A percentile compares a stretch with the other conserved stretches of the same genome.
phyloP scores from a whole-genome alignment of 2,329 filamentous ascomycete genomes.

The Penicillium sp. region DNA sequence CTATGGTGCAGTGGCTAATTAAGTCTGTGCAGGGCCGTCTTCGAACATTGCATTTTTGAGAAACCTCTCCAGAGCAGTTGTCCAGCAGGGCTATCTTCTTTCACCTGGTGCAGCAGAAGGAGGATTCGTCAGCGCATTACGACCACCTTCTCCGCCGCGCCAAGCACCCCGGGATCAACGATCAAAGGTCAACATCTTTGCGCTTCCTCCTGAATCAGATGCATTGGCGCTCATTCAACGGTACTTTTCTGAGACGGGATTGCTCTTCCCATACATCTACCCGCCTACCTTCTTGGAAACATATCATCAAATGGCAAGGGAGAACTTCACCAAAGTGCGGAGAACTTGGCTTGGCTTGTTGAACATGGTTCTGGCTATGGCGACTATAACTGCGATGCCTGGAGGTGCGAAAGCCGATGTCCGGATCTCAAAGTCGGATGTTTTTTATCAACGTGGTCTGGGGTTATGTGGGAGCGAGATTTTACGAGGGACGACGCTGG shows the following conservation, averaged over 20 bases:
- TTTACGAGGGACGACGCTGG: slow-evolving; percentile 23
- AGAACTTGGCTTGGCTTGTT: slow-evolving; percentile 36
- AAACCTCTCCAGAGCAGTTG: slow-evolving; percentile 23
- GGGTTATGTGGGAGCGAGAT: slow-evolving; percentile 26
- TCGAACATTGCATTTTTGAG: slow-evolving; percentile 32
- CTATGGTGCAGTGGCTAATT: not conserved
- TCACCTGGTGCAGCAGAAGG: slow-evolving; percentile 13
- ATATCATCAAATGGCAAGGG: slow-evolving; percentile 23
- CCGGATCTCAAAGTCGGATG: slow-evolving; percentile 19
- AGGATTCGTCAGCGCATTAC: slow-evolving; percentile 24
- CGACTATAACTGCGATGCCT: slow-evolving; percentile 19
- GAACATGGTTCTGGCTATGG: slow-evolving; percentile 36
- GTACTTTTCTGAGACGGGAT: slow-evolving; percentile 31
- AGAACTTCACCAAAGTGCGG: slow-evolving; percentile 27
- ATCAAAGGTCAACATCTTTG: slow-evolving; percentile 15
- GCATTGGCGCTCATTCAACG: slow-evolving; percentile 20
- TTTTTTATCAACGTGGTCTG: slow-evolving; percentile 26
- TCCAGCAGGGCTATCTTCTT: slow-evolving; percentile 15
- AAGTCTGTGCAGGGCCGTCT: slow-evolving; percentile 20
- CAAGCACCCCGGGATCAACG: not conserved
- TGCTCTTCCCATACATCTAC: slow-evolving; percentile 36
- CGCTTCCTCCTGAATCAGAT: slow-evolving; percentile 16
- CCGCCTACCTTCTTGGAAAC: slow-evolving; percentile 29
- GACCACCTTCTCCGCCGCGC: slow-evolving; percentile 16
- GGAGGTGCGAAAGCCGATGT: slow-evolving; percentile 11